These are phyloP conservation scores for Trichoderma sp. DNA, from an alignment of 2,329 filamentous ascomycete species.

Conservation along the genomic window DNA sequence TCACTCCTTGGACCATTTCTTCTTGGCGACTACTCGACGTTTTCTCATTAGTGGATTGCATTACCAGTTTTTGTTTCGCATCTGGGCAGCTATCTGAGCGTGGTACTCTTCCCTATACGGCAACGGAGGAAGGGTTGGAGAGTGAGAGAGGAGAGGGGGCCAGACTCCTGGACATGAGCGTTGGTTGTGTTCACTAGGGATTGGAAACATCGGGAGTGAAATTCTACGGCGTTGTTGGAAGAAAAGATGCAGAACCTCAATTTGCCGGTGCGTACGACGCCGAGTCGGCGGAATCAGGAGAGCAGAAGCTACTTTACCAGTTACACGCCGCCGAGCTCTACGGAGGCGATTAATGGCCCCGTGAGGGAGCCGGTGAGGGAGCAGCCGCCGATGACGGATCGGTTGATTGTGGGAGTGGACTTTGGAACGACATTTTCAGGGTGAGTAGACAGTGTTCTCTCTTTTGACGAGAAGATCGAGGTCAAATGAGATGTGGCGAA, in stretches of 20 bases:
- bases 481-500: not conserved
- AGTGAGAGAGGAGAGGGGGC: not conserved
- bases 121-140: constrained; percentile 10
- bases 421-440: constrained; percentile 86
- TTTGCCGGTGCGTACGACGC: constrained; percentile 53
- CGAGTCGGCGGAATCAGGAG: constrained; percentile 56
- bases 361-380: constrained; percentile 60
- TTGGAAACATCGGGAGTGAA: not conserved
- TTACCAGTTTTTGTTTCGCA: not conserved
- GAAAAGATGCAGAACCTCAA: constrained; percentile 46
- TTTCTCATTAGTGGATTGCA: not conserved
- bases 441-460: constrained; percentile 44
- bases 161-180: not conserved
- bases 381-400: constrained; percentile 58
- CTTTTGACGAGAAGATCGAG: not conserved
- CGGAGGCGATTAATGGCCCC: constrained; percentile 66
- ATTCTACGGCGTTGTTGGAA: not conserved
- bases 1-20: not conserved
- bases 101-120: not conserved
- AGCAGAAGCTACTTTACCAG: constrained; percentile 61
- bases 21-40: not conserved
- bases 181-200: constrained; percentile 2
- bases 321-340: constrained; percentile 59
- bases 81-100: not conserved
- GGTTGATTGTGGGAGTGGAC: constrained; percentile 77